Evolutionary conservation across 768 basidiomycete species (phyloP).

Genomic region (Mycena kentingensis): DNA sequence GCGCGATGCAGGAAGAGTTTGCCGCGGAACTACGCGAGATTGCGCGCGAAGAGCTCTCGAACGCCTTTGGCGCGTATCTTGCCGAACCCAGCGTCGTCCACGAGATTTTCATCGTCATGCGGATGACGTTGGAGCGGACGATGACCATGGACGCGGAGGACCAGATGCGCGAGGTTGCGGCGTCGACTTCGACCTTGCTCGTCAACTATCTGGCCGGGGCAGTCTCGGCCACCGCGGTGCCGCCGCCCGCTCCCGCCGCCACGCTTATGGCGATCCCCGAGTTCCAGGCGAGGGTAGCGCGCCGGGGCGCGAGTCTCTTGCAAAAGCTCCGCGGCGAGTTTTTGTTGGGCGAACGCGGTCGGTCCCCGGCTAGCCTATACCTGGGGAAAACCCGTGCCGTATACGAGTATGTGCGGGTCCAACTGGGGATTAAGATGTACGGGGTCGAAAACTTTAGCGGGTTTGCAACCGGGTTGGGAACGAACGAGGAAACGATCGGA

Average conservation of each 20-base stretch:
- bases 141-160: constrained; percentile 69
- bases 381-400: constrained; percentile 59
- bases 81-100: constrained; percentile 36
- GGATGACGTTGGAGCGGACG: constrained; percentile 62
- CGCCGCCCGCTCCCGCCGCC: too few species aligned
- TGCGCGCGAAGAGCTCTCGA: constrained; percentile 49
- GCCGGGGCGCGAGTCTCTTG: constrained; percentile 47
- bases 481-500: constrained; percentile 63
- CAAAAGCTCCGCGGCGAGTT: constrained; percentile 55
- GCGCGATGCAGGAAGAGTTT: constrained; percentile 70
- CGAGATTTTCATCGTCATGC: constrained; percentile 44
- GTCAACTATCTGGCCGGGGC: constrained; percentile 45
- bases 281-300: constrained; percentile 58
- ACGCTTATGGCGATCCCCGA: constrained; percentile 44
- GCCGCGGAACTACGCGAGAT: constrained; percentile 45
- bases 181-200: constrained; percentile 54
- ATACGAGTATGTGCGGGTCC: constrained; percentile 71
- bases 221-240: constrained; percentile 39
- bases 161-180: constrained; percentile 65
- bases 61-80: constrained; percentile 45
- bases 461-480: constrained; percentile 46
- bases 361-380: constrained; percentile 65
- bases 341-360: constrained; percentile 60
- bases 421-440: constrained; percentile 71
- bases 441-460: constrained; percentile 64